Evolutionary conservation across 495 filamentous ascomycete genomes (phyloP).

Genomic region (Aspergillus cristatus): DNA sequence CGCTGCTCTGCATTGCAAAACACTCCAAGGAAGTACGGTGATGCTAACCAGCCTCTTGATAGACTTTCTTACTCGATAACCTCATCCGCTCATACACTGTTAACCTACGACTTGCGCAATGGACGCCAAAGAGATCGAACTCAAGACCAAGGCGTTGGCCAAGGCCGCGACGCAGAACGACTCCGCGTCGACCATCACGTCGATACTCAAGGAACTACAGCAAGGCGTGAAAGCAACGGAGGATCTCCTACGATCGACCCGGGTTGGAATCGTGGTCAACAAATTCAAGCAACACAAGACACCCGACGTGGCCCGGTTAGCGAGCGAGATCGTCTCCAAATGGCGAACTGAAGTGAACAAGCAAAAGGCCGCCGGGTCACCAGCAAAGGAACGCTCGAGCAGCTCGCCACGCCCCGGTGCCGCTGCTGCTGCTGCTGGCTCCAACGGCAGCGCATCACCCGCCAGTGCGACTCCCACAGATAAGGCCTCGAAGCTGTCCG

Average conservation of each 20-base stretch:
- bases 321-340: conserved; percentile 72
- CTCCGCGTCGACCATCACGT: conserved; percentile 51
- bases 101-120: conserved; percentile 32
- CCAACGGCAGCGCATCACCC: conserved; percentile 35
- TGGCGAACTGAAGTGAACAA: conserved; percentile 80
- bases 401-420: conserved; percentile 24
- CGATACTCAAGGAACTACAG: conserved; percentile 67
- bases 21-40: too few species aligned
- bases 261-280: conserved; percentile 82
- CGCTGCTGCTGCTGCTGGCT: too few species aligned
- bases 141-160: conserved; percentile 59
- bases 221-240: conserved; percentile 74
- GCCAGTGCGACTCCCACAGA: conserved; percentile 34
- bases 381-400: conserved; percentile 34
- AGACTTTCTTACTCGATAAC: too few species aligned
- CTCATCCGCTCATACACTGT: too few species aligned
- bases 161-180: conserved; percentile 68
- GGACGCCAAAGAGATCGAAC: conserved; percentile 73
- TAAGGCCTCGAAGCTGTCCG: conserved; percentile 50
- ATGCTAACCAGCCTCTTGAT: too few species aligned
- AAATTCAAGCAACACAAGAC: conserved; percentile 67
- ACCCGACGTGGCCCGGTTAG: conserved; percentile 63
- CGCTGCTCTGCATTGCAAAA: too few species aligned
- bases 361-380: conserved; percentile 48
- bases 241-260: conserved; percentile 74